phyloP scores from a whole-genome alignment of 768 basidiomycete species.

The Cystofilobasidium capitatum region DNA sequence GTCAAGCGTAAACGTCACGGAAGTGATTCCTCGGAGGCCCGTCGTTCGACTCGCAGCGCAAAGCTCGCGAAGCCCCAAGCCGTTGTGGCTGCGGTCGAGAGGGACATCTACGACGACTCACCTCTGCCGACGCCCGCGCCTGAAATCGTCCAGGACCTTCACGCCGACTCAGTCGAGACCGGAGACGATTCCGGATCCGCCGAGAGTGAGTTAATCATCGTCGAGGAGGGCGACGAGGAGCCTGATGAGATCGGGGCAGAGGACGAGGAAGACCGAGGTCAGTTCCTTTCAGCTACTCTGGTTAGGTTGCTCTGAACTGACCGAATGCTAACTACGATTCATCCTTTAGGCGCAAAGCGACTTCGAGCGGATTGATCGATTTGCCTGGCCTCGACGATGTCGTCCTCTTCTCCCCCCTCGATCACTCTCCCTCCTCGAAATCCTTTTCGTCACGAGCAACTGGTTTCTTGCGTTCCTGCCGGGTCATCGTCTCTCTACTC shows the following conservation, averaged over 20 bases:
- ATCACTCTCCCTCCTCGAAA: too few relatives aligned
- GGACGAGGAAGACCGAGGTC: neutral
- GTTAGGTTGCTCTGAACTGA: neutral
- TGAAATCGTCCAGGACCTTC: neutral
- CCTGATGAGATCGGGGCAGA: neutral
- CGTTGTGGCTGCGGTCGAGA: neutral
- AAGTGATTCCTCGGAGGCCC: neutral
- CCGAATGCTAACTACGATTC: neutral
- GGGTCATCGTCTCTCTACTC: too few relatives aligned
- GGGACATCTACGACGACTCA: constrained; percentile 19
- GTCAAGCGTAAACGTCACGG: neutral
- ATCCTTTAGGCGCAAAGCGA: neutral
- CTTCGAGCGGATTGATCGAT: neutral
- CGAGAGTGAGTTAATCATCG: constrained; percentile 5
- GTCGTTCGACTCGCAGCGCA: constrained; percentile 4
- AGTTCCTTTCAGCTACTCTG: neutral
- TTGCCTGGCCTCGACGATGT: neutral
- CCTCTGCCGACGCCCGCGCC: constrained; percentile 4
- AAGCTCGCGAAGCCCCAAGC: neutral
- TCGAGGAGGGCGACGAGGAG: neutral
- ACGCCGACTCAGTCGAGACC: neutral
- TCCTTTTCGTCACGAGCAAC: too few relatives aligned
- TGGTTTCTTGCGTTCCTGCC: too few relatives aligned
- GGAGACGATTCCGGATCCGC: neutral
- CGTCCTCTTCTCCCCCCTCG: too few relatives aligned